Evolutionary conservation across 2,329 filamentous ascomycete genomes (phyloP).

Genomic region (Akanthomyces muscarius): DNA sequence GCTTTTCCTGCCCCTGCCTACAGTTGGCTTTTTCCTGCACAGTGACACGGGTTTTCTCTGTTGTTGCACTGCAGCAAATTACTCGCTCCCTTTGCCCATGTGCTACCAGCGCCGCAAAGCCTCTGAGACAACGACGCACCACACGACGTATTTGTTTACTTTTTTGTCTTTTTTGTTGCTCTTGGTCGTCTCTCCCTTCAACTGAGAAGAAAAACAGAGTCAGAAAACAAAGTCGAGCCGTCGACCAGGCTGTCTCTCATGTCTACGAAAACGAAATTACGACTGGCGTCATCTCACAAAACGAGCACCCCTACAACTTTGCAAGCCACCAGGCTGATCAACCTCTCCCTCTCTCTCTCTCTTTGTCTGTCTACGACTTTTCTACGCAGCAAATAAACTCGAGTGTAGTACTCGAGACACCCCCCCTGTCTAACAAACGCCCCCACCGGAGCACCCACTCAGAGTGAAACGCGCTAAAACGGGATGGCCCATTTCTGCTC

Average conservation of each 20-base stretch:
- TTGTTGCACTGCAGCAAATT: slow-evolving; percentile 8
- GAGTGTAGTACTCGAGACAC: background rate
- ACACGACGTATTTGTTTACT: background rate
- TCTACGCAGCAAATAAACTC: background rate
- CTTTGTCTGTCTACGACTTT: background rate
- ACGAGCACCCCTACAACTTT: background rate
- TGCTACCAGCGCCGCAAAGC: background rate
- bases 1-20: background rate
- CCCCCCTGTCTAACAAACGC: background rate
- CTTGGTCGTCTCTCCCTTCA: background rate
- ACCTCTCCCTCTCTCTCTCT: background rate
- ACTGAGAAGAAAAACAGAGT: background rate
- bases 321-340: background rate
- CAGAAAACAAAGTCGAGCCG: background rate
- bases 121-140: background rate
- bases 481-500: background rate
- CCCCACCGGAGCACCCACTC: background rate
- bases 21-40: background rate
- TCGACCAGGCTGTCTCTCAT: background rate
- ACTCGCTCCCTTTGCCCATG: background rate
- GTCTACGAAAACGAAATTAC: slow-evolving; percentile 10
- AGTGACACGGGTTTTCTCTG: background rate
- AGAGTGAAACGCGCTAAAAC: slow-evolving; percentile 16
- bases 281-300: slow-evolving; percentile 13
- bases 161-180: background rate